Evolutionary conservation across 148 eudicot species (phyloP), one percentile per base, ranked within the genome.

Genomic region (Polygonum aviculare): DNA sequence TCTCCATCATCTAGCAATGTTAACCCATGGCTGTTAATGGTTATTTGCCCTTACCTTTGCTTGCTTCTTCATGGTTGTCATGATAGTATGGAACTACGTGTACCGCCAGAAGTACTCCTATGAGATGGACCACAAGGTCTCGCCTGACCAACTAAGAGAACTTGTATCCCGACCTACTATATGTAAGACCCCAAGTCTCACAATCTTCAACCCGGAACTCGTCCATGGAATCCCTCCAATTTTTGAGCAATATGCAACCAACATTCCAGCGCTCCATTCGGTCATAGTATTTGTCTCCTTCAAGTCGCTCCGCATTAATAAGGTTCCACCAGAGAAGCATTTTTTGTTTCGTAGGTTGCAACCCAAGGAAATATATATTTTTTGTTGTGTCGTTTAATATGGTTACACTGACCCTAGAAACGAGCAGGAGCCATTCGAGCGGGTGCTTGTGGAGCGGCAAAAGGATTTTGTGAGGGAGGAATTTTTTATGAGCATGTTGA

Each of bases 151-250:
- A 48, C 67, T 85, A 0, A 22, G 62, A 5, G 86, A 76, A 12
- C 65, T 87, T 0, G 69, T 59, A 3, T 35, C 14, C 9, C 77
- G 72, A 5, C 5, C 69, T 0, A 78, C 78, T 72, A 22, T 85
- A 1, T 73, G 75, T 72, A 81, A 83, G 15, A 62, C 85, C n/a
- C 86, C 83, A 0, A 86, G 86, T 0, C 51, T 87, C 38, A 84
- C 85, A 1, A 70, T 87, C 26, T 84, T 87, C 52, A 81, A 87
- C 81, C 81, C 88, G 2, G 86, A 85, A 36, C 85, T 85, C 1
- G 86, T 83, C 4, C 86, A 85, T 11, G 88, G 90, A 0, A 83
- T 87, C 11, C 85, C 90, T 3, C 90, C 90, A 5, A 81, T 87
- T 21, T 87, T 87, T 45, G 78, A 81, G 54, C 79, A 81, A 40